phyloP scores from a whole-genome alignment of 2,329 filamentous ascomycete species.

The Cladosporium sp. region DNA sequence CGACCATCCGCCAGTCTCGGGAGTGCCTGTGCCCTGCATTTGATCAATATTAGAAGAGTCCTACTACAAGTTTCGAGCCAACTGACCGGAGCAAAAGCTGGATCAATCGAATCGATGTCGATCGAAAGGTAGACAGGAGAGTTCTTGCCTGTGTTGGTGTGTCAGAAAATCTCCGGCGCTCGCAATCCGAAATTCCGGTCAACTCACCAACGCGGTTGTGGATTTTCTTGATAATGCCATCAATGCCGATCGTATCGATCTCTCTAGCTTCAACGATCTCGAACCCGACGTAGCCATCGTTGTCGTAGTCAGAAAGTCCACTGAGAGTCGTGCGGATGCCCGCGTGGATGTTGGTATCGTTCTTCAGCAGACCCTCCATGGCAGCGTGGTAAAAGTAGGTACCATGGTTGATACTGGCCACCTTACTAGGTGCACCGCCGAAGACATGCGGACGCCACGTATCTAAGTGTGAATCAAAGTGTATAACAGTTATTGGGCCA shows the following conservation, averaged over 20 bases:
- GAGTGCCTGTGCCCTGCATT: constrained; percentile 58
- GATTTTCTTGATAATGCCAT: constrained; percentile 74
- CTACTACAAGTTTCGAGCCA: neutral
- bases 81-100: constrained; percentile 61
- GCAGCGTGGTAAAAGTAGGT: constrained; percentile 84
- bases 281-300: constrained; percentile 79
- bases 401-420: constrained; percentile 75
- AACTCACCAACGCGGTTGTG: constrained; percentile 61
- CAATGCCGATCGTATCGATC: constrained; percentile 59
- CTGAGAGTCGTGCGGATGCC: constrained; percentile 78
- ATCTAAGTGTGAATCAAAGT: constrained; percentile 57
- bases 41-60: neutral
- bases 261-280: constrained; percentile 72
- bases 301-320: constrained; percentile 73
- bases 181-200: too few relatives aligned
- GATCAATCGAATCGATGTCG: constrained; percentile 84
- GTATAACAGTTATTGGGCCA: constrained; percentile 58
- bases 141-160: constrained; percentile 33
- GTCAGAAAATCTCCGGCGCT: neutral
- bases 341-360: constrained; percentile 81
- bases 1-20: constrained; percentile 70
- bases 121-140: constrained; percentile 76
- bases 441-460: constrained; percentile 80
- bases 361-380: constrained; percentile 69
- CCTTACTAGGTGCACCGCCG: constrained; percentile 69